Conservation (phyloP, 768 basidiomycete genomes). For the Pholiota microspora region DNA sequence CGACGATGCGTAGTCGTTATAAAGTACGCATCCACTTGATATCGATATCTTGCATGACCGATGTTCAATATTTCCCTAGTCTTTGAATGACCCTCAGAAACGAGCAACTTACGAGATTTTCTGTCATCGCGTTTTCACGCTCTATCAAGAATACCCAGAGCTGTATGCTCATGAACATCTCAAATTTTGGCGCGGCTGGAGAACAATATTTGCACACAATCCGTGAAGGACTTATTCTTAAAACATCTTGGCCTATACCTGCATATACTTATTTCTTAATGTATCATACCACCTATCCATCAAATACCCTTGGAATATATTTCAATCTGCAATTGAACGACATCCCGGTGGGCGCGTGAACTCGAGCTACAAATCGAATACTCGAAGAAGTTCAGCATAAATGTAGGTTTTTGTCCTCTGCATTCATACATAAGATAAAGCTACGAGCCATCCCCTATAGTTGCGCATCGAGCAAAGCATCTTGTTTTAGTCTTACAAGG, state of each 20-base stretch:
- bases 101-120: conserved; percentile 24
- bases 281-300: too few species aligned
- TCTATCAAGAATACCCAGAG: conserved; percentile 26
- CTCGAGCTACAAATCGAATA: too few species aligned
- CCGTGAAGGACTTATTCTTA: background rate
- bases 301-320: background rate
- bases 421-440: too few species aligned
- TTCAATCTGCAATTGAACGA: too few species aligned
- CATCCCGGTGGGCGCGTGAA: too few species aligned
- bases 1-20: conserved; percentile 47
- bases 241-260: background rate
- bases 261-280: background rate
- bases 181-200: conserved; percentile 27
- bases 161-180: conserved; percentile 32
- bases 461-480: too few species aligned
- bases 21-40: conserved; percentile 29
- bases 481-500: too few species aligned
- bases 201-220: background rate
- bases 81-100: background rate
- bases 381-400: too few species aligned
- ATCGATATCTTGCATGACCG: background rate
- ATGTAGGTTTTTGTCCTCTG: too few species aligned
- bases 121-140: conserved; percentile 29
- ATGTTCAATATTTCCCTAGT: background rate
- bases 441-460: too few species aligned